Conservation (phyloP, 768 basidiomycete genomes). For the Rhodotorula babjevae region DNA sequence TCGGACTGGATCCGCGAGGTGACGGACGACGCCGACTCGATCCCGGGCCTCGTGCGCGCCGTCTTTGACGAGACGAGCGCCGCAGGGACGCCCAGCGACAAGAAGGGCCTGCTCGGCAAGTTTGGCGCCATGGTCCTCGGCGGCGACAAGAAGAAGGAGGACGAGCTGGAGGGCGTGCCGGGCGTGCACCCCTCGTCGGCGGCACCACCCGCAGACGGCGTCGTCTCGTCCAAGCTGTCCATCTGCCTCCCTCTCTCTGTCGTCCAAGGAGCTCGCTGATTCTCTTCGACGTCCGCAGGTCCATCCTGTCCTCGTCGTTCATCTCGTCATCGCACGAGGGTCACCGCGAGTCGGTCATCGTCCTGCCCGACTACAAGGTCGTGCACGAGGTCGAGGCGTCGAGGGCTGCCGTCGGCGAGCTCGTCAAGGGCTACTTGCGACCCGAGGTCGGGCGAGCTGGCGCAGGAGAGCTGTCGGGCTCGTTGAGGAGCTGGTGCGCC, state of each 20-base stretch:
- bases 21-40: conserved; percentile 62
- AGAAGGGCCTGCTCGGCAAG: conserved; percentile 10
- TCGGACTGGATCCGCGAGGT: conserved; percentile 82
- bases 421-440: conserved; percentile 45
- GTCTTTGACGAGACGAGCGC: conserved; percentile 32
- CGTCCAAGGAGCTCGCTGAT: too few relatives aligned
- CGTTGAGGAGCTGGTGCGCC: conserved; percentile 14
- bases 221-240: background rate
- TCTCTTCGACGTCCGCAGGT: background rate
- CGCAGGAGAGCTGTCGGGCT: background rate
- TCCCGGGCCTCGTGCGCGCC: conserved; percentile 59
- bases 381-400: conserved; percentile 67
- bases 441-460: conserved; percentile 1
- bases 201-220: background rate
- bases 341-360: conserved; percentile 69
- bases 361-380: conserved; percentile 88
- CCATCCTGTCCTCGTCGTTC: conserved; percentile 35
- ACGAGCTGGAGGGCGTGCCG: background rate
- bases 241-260: background rate
- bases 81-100: conserved; percentile 2
- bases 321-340: conserved; percentile 53
- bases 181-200: conserved; percentile 18
- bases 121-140: conserved; percentile 26
- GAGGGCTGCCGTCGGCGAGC: conserved; percentile 60
- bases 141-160: background rate